These are phyloP conservation scores for Dendrobium officinale DNA, from an alignment of 106 monocot species.

Conservation along the genomic window DNA sequence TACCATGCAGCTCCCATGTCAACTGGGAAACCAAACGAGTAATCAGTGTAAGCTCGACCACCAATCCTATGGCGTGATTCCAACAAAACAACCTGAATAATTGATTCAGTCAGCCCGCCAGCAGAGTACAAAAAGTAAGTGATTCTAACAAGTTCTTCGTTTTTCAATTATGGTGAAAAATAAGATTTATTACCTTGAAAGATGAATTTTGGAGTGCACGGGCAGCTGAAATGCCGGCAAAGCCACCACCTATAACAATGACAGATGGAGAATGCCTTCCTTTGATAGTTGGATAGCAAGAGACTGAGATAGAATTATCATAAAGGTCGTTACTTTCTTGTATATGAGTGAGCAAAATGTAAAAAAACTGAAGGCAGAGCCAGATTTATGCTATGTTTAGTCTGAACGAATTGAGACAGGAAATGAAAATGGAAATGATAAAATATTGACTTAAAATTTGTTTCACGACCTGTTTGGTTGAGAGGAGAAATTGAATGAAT, in stretches of 20 bases:
- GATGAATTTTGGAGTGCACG: slow-evolving; percentile 72
- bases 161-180: neutral
- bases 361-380: neutral
- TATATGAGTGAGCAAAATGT: neutral
- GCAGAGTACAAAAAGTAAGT: neutral
- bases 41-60: slow-evolving; percentile 82
- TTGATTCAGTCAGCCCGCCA: neutral
- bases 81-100: slow-evolving; percentile 71
- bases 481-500: too few relatives aligned
- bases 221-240: slow-evolving; percentile 64
- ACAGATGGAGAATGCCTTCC: slow-evolving; percentile 32
- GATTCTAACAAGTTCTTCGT: neutral
- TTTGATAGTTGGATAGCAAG: slow-evolving; percentile 7
- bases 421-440: too few relatives aligned
- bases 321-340: neutral
- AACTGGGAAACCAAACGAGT: slow-evolving; percentile 89
- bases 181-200: slow-evolving; percentile 45
- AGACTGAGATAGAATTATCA: slow-evolving; percentile 3
- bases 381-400: neutral
- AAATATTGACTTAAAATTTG: too few relatives aligned
- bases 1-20: slow-evolving; percentile 98
- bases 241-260: slow-evolving; percentile 59
- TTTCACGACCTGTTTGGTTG: too few relatives aligned
- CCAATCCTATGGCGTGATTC: slow-evolving; percentile 93
- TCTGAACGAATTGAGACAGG: too few relatives aligned